Evolutionary conservation across 768 basidiomycete genomes (phyloP), one percentile per base, ranked within the genome.

Genomic region (Podaxis sp.): DNA sequence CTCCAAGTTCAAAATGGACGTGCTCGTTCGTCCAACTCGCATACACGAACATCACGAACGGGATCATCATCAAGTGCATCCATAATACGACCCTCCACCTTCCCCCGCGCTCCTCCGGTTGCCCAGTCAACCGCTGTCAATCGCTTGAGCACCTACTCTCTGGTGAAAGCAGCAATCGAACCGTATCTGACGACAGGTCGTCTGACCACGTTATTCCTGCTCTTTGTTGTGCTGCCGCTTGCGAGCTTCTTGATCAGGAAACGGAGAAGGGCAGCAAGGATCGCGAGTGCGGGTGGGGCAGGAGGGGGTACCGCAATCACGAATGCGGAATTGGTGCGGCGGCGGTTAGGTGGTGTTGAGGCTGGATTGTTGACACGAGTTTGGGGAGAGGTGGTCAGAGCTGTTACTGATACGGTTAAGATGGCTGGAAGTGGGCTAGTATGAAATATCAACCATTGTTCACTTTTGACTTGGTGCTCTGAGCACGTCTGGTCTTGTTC

Each of bases 371-470:
- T 80, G 12, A 69, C 71, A 15, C 75, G 74, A 37, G 74, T 82
- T 36, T 88, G 88, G 85, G 72, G 73, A 20, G 85, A 84, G 67
- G 68, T 81, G 6, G 66, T 82, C 3, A 78, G 80, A 48, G 84
- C 80, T 4, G 77, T 93, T 15, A 72, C 75, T 52, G 90, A 93
- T 75, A 88, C 88, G 3, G 80, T 89, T 36, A 81, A 78, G 67
- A 92, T 93, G 90, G 90, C 86, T 1, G 90, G 89, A 20, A 84
- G 88, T 66, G 91, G 90, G 20, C 73, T 91, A 63, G 88, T 88
- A 49, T 91, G 72, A 76, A 46, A 30, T 30, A 17, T 50, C 48
- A 40, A 3, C 15, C 26, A 13, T 13, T 8, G 48, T 26, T 50
- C 48, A 26, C 13, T 20, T 20, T 54, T 4, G 28, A n/a, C 15